A percentile compares a stretch with the other conserved stretches of the same genome.
These are phyloP conservation scores for Naganishia sp. DNA, from an alignment of 1,284 basidiomycete genomes.

Conservation along the genomic window DNA sequence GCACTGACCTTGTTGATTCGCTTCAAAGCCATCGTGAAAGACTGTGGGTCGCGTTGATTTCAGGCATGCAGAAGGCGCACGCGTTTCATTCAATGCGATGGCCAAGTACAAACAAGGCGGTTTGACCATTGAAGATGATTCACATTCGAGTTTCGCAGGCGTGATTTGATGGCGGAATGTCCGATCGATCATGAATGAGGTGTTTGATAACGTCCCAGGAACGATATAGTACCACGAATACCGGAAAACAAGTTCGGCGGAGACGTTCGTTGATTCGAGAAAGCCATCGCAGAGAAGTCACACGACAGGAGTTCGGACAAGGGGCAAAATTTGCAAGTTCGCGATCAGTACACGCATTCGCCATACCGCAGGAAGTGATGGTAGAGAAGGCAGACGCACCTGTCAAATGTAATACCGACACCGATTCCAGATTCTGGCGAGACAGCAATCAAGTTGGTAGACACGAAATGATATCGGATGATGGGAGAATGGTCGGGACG, in stretches of 20 bases:
- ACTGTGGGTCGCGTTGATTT: neutral
- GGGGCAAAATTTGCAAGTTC: constrained; percentile 13
- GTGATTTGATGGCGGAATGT: neutral
- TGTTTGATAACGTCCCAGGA: neutral
- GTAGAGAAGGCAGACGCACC: constrained; percentile 5
- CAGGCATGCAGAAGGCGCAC: neutral
- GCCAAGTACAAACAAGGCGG: neutral
- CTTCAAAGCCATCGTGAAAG: constrained; percentile 79
- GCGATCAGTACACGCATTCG: constrained; percentile 17
- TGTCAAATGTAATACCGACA: constrained; percentile 4
- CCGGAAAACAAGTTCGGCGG: too few species aligned
- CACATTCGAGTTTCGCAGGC: neutral
- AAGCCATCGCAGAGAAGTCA: neutral
- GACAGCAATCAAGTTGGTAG: neutral
- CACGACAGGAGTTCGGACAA: constrained; percentile 10
- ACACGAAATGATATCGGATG: neutral
- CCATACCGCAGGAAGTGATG: too few species aligned
- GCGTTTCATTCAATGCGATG: too few species aligned
- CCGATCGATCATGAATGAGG: neutral
- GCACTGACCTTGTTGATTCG: constrained; percentile 92
- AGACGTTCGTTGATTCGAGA: neutral
- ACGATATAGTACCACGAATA: neutral
- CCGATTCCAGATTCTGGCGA: neutral
- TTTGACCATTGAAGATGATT: neutral
- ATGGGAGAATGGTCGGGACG: constrained; percentile 17